Percentiles rank a stretch among this genome's conserved stretches.
Evolutionary conservation across 2,329 filamentous ascomycete genomes (phyloP).

Genomic region (Trichoderma polysporum): DNA sequence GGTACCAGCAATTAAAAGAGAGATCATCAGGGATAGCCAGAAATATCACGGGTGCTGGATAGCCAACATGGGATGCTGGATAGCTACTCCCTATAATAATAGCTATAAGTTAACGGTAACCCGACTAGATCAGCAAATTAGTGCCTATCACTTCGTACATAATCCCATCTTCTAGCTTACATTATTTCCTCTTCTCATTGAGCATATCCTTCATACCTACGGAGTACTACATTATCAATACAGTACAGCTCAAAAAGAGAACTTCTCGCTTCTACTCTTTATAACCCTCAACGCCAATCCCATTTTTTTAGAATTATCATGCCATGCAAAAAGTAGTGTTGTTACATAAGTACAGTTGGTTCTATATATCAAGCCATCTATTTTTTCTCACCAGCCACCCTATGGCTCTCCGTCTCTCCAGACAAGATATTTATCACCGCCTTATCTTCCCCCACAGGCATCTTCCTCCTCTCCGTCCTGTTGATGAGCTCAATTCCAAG

Average conservation of each 20-base stretch:
- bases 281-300: neutral
- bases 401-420: neutral
- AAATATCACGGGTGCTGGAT: too few species aligned
- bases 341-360: neutral
- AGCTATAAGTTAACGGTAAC: too few species aligned
- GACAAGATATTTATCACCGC: slow-evolving; percentile 23
- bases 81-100: too few species aligned
- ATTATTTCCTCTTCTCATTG: too few species aligned
- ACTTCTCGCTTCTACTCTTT: neutral
- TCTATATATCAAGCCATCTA: neutral
- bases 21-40: too few species aligned
- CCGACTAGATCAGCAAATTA: too few species aligned
- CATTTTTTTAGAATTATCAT: neutral
- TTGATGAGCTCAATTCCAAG: slow-evolving; percentile 39
- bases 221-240: too few species aligned
- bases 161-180: too few species aligned
- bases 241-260: neutral
- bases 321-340: neutral
- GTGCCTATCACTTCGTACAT: too few species aligned
- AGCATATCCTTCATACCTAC: neutral
- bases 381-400: neutral
- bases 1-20: too few species aligned
- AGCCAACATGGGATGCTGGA: too few species aligned
- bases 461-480: slow-evolving; percentile 23
- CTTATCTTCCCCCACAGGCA: slow-evolving; percentile 16